A percentile compares a stretch with the other conserved stretches of the same genome.
Evolutionary conservation across 768 basidiomycete species (phyloP).

Genomic region (Boletus pseudo-olivaceus): DNA sequence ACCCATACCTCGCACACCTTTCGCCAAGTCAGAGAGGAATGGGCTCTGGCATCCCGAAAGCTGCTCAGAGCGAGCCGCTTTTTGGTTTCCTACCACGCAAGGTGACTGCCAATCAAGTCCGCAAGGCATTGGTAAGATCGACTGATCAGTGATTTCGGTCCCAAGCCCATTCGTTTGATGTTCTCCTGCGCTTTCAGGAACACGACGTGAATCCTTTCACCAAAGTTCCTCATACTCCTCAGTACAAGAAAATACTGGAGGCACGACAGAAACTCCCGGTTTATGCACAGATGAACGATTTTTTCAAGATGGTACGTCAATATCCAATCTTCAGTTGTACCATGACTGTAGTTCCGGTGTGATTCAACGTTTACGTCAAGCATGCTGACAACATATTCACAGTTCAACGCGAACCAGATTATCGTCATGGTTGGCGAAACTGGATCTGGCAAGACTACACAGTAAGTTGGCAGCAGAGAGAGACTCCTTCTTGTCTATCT

Average conservation of each 20-base stretch:
- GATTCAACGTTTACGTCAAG: neutral
- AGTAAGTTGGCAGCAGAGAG: slow-evolving; percentile 51
- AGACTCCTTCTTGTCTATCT: slow-evolving; percentile 18
- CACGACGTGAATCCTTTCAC: slow-evolving; percentile 88
- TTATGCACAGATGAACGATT: slow-evolving; percentile 88
- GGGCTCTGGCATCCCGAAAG: slow-evolving; percentile 2
- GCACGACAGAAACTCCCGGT: slow-evolving; percentile 88
- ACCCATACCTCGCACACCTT: slow-evolving; percentile 54
- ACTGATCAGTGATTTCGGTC: neutral
- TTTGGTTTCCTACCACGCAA: slow-evolving; percentile 71
- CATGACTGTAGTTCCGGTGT: neutral
- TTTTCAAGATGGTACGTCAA: slow-evolving; percentile 76
- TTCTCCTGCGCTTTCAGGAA: slow-evolving; percentile 44
- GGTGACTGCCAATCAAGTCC: slow-evolving; percentile 63
- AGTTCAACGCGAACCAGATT: slow-evolving; percentile 58
- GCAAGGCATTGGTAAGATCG: slow-evolving; percentile 61
- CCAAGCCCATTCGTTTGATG: neutral
- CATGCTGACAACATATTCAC: neutral
- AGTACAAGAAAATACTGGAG: slow-evolving; percentile 85
- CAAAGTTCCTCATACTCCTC: slow-evolving; percentile 64
- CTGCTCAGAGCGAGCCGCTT: slow-evolving; percentile 52
- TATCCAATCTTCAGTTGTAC: neutral
- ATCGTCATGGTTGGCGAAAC: slow-evolving; percentile 93
- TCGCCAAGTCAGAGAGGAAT: slow-evolving; percentile 31
- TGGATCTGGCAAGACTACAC: slow-evolving; percentile 93